Evolutionary conservation across 2,329 filamentous ascomycete genomes (phyloP), one percentile per base, ranked within the genome.

Genomic region (Parafenestella ontariensis): DNA sequence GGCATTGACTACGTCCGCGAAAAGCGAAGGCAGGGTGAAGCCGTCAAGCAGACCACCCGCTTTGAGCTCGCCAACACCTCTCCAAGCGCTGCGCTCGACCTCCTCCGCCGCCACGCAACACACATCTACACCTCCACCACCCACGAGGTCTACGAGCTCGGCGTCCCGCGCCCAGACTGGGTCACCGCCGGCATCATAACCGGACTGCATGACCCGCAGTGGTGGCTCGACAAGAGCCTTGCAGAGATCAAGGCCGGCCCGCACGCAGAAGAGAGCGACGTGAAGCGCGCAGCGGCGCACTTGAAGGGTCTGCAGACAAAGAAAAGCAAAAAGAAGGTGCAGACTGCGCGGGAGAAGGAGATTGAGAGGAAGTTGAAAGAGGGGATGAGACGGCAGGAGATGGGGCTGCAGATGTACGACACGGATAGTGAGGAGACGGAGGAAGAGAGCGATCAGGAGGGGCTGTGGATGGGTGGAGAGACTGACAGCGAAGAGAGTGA

Each of bases 201-300:
- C 1, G 31, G 43, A 1, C 5, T 56, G 0, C 48, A 54, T 10
- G 49, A 51, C 20, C 26, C 56, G 13, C 59, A 60, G 13, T 64
- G 57, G 61, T 64, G 61, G 61, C 26, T 54, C 7, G 52, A 51
- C 3, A 61, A 50, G 46, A 41, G 29, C 1, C 23, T 6, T 0
- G 57, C 45, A 10, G 47, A 59, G 34, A 39, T 61, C 29, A 58
- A 54, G 24, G 61, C 57, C 2, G 61, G 61, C 3, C 57, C 57
- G 2, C 37, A 21, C 15, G 61, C 54, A 6, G 46, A 53, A 2
- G 44, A 45, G 18, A n/a, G 18, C 5, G 61, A 62, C 15, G 33
- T 61, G 0, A 36, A 15, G 20, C 48, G 34, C 7, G 40, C 46
- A 1, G 45, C 24, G 0, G 46, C 28, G 8, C 21, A 34, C 9